Evolutionary conservation across 768 basidiomycete species (phyloP), one percentile per base, ranked within the genome.

Genomic region (Coprinopsis marcescibilis): DNA sequence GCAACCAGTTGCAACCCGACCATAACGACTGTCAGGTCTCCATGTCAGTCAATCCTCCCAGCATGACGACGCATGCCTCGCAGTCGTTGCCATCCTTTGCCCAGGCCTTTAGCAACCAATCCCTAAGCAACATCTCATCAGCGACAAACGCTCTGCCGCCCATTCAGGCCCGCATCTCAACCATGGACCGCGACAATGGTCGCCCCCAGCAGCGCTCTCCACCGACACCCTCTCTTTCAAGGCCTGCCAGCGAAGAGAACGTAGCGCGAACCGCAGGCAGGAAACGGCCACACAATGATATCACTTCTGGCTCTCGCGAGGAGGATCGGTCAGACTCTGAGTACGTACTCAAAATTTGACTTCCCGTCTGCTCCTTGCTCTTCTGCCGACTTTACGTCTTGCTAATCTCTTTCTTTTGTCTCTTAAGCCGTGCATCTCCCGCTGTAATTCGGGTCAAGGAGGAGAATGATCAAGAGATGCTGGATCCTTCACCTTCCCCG

Each of bases 31-130:
- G 35, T 36, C 35, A 36, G 35, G 17, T 72, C 70, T 43, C 65
- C 49, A 75, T 75, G 73, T 69, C 74, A 52, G 59, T 64, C 55
- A 67, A 66, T 55, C 67, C 65, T 39, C 55, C 55, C 62, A 65
- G 57, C 63, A 67, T 75, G 63, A 67, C 69, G 38, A 67, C 70
- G 34, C 73, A 71, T 55, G 62, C 66, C 51, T 65, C 70, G 51
- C 82, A 81, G 61, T 81, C 85, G 8, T 77, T 89, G 30, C 87
- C 87, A 32, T 84, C 87, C 34, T 89, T 89, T 63, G 80, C 82
- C 1, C 81, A 85, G 66, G 78, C 87, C 0, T 89, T 89, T 66
- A 78, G 74, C 60, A 67, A 55, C 43, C 73, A 75, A 1, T 78
- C 80, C 4, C 64, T 85, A 45, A 68, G 60, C 63, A 72, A 65